phyloP scores from a whole-genome alignment of 768 basidiomycete genomes.

The Fomitopsis serialis region DNA sequence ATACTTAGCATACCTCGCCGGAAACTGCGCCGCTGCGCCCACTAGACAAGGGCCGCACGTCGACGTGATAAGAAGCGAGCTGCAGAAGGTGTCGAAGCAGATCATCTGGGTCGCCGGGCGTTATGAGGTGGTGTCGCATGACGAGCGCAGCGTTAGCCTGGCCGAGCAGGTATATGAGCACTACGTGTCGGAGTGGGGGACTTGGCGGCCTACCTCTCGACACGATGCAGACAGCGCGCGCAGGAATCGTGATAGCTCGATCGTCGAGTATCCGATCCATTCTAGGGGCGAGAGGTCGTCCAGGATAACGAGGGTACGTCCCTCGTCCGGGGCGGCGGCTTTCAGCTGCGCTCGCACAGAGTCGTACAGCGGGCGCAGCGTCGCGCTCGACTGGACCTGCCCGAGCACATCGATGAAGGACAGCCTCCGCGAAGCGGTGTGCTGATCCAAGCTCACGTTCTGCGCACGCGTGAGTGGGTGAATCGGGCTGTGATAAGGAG shows the following conservation, averaged over 20 bases:
- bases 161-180: neutral
- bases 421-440: constrained; percentile 33
- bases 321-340: constrained; percentile 4
- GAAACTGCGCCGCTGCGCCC: constrained; percentile 75
- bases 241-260: constrained; percentile 50
- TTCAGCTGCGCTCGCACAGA: constrained; percentile 5
- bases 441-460: constrained; percentile 30
- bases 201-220: constrained; percentile 36
- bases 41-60: constrained; percentile 65
- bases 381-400: constrained; percentile 8
- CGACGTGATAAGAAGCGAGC: constrained; percentile 62
- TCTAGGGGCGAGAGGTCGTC: constrained; percentile 65
- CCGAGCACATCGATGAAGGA: constrained; percentile 46
- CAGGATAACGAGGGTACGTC: constrained; percentile 48
- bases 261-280: constrained; percentile 58
- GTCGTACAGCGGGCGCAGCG: constrained; percentile 16
- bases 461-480: constrained; percentile 5
- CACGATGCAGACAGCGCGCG: constrained; percentile 58
- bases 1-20: constrained; percentile 51
- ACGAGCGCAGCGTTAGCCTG: constrained; percentile 52
- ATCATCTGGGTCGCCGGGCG: constrained; percentile 52
- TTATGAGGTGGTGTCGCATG: constrained; percentile 56
- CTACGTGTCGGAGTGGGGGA: neutral
- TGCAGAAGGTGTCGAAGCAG: constrained; percentile 56
- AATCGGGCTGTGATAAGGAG: neutral